Base-by-base conservation (phyloP, 106 monocot species). In the Apostasia shenzhenica region DNA sequence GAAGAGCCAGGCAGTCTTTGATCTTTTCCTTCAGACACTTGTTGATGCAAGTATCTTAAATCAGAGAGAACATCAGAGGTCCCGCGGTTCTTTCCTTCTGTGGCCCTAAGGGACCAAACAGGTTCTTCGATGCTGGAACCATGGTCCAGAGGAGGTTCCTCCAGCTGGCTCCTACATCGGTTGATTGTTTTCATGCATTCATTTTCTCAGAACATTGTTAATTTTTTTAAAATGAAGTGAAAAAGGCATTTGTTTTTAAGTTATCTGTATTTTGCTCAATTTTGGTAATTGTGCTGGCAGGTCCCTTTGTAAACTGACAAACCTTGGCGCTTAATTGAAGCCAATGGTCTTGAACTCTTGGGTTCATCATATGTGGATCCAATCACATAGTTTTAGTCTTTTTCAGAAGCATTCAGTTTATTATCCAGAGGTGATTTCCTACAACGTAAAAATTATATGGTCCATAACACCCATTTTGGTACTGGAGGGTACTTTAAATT, bases 291-390 rank as follows among this genome's bases (percentile, higher is more conserved):
- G 0, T 65, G 8, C 57, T 81, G 13, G 37, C 82, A 94, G 94
- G 71, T 58, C 14, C 40, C 48, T 54, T 38, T 77, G 75, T 14
- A 88, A 76, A 59, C 54, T 82, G 7, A 88, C 91, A 70, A 91
- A 95, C 75, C 78, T 95, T 48, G 85, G 67, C 73, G 80, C 67
- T 0, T 91, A 14, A 86, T 95, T 88, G 91, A 95, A 82, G 13
- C 48, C 47, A 67, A 91, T 81, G 83, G 95, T 42, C 78, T 71
- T 0, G 82, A 78, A 60, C 74, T 88, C 55, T 70, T 95, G 55
- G 95, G 95, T 55, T 76, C 86, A 69, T 74, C 71, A 57, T 95
- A 95, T 76, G 58, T 72, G 48, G 86, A 95, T 72, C 95, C 91
- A 51, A 79, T 95, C 41, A 70, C 86, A n/a, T 53, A 95, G 95